phyloP scores from a whole-genome alignment of 2,329 filamentous ascomycete species.

The Ceratocystis colombiana region DNA sequence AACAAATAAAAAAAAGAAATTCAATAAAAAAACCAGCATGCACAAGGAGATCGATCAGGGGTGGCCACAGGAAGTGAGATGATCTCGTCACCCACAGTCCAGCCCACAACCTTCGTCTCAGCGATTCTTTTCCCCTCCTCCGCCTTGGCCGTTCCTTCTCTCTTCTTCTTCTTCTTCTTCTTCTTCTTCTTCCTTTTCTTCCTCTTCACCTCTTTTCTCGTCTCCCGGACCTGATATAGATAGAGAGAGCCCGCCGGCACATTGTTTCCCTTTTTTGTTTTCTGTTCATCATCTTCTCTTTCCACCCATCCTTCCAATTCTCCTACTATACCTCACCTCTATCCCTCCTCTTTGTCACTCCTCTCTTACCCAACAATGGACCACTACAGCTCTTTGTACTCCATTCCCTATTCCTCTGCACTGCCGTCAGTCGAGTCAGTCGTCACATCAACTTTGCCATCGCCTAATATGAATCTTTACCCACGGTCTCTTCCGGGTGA shows the following conservation, averaged over 20 bases:
- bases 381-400: conserved; percentile 17
- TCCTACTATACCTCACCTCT: conserved; percentile 23
- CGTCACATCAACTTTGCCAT: conserved; percentile 18
- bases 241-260: conserved; percentile 2
- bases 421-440: conserved; percentile 22
- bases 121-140: not conserved
- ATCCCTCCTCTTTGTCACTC: conserved; percentile 4
- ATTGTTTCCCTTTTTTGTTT: conserved; percentile 3
- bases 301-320: conserved; percentile 25
- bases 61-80: conserved; percentile 12
- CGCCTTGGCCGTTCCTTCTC: not conserved
- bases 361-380: conserved; percentile 11
- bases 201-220: not conserved
- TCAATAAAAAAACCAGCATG: not conserved
- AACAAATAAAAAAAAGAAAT: not conserved
- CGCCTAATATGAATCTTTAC: conserved; percentile 21
- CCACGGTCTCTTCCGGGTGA: conserved; percentile 6
- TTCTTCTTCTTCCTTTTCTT: not conserved
- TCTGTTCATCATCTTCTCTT: conserved; percentile 22
- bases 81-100: conserved; percentile 7
- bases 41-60: not conserved
- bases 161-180: not conserved
- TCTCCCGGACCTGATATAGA: conserved; percentile 7
- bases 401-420: conserved; percentile 20
- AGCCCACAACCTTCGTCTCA: not conserved